Evolutionary conservation across 2,329 filamentous ascomycete species (phyloP), one percentile per base, ranked within the genome.

Genomic region (Zymoseptoria brevis): DNA sequence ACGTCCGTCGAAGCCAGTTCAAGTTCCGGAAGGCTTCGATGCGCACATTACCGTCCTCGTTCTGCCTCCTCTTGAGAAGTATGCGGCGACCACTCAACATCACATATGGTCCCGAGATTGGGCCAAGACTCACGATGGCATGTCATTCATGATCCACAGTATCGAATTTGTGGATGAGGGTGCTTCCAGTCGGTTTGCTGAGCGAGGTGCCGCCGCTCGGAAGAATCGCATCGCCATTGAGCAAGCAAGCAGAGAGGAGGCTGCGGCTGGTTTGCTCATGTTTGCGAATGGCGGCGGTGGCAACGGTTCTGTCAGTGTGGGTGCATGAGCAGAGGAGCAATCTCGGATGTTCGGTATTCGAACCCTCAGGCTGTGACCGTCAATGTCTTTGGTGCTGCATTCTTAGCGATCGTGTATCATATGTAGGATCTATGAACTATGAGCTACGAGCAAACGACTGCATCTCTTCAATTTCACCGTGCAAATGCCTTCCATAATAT

Each of bases 81-180:
- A 97, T 71, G 79, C 83, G 0, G 84, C 86, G 5, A 87, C 85
- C 0, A 87, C 87, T 0, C 83, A 90, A 50, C 90, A 88, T 68
- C 93, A 93, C 2, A 83, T 99, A 58, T 86, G 85, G 66, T 95
- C 89, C 64, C 85, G 91, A 26, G 84, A 87, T 60, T 96, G 91
- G 80, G 87, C 85, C 6, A 83, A 81, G 22, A 80, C 76, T 24
- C 91, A 96, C 69, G 91, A 96, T 66, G 92, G 92, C 2, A 83
- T 96, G 73, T 96, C 91, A 72, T 97, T 89, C 75, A 90, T 88
- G 81, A 83, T 99, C 53, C 80, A 86, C 62, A 84, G 85, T 56
- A 83, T 96, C 9, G 85, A 90, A 56, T 97, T 92, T 86, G 89
- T 96, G 0, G 87, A 89, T 63, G 91, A 94, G 11, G 87, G 83